Conservation (phyloP, 2,329 filamentous ascomycete species). For the Fusarium newnesense region DNA sequence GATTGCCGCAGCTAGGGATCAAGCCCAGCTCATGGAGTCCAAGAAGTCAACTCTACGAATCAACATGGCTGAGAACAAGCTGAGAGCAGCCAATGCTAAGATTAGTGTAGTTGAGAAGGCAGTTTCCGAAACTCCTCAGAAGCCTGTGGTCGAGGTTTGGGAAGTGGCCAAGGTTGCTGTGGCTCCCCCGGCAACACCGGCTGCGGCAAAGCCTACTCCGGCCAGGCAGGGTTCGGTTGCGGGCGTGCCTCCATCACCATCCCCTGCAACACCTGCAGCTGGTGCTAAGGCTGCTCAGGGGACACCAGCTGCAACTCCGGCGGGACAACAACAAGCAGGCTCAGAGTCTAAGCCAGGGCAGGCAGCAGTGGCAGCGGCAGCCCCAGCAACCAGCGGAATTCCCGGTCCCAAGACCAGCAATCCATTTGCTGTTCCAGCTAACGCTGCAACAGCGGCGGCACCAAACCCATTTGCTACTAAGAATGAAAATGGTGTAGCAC, state of each 20-base stretch:
- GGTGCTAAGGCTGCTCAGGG: conserved; percentile 18
- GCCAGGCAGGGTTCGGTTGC: conserved; percentile 37
- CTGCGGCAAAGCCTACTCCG: conserved; percentile 39
- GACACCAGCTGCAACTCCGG: conserved; percentile 22
- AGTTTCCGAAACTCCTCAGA: conserved; percentile 84
- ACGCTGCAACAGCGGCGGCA: conserved; percentile 20
- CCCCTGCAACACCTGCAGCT: conserved; percentile 36
- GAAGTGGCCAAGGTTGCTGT: conserved; percentile 72
- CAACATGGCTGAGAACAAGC: conserved; percentile 81
- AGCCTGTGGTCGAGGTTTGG: conserved; percentile 88
- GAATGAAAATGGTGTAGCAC: conserved; percentile 25
- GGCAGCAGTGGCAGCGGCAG: conserved; percentile 23
- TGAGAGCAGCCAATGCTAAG: conserved; percentile 73
- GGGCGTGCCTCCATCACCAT: conserved; percentile 37
- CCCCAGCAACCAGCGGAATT: conserved; percentile 32
- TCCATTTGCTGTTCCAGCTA: conserved; percentile 46
- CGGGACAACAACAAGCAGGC: conserved; percentile 25
- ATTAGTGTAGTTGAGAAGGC: conserved; percentile 82
- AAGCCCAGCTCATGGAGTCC: conserved; percentile 76
- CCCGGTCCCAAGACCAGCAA: conserved; percentile 44
- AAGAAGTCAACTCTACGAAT: conserved; percentile 80
- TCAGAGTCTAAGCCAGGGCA: conserved; percentile 29
- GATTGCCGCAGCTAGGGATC: conserved; percentile 64
- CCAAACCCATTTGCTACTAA: conserved; percentile 46
- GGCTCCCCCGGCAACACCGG: conserved; percentile 42